Percentiles rank a stretch among this genome's conserved stretches.
Conservation (phyloP, 305 asterid species). For the Solanum hybrid region DNA sequence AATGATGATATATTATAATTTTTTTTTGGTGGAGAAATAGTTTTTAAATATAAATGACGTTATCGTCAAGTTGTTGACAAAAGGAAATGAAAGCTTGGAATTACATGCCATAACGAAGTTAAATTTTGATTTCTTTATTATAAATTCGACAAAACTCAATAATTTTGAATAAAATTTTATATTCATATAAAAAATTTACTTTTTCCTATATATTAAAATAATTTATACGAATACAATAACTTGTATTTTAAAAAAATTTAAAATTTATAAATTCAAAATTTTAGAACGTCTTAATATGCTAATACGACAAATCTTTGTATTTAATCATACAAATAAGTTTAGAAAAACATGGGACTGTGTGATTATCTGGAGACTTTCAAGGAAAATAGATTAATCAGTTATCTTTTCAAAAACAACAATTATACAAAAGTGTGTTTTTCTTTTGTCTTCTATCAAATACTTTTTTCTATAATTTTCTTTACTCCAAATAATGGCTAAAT, state of each 20-base stretch:
- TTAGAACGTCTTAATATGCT: background rate
- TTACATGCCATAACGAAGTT: no score
- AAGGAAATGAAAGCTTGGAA: background rate
- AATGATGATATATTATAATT: background rate
- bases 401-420: no score
- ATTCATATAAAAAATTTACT: no score
- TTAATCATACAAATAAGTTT: background rate
- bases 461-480: background rate
- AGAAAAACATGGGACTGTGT: background rate
- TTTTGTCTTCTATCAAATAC: background rate
- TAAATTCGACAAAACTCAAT: rapidly evolving
- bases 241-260: no score
- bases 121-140: background rate
- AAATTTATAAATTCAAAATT: no score
- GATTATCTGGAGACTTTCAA: background rate
- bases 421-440: background rate
- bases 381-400: background rate
- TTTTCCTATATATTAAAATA: no score
- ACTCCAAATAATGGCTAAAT: background rate
- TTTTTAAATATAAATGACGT: background rate
- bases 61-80: background rate
- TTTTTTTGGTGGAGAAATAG: background rate
- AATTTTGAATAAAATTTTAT: no score
- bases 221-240: no score
- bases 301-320: background rate